Conservation (phyloP, 2,329 filamentous ascomycete genomes). For the Neofusicoccum umdonicola region DNA sequence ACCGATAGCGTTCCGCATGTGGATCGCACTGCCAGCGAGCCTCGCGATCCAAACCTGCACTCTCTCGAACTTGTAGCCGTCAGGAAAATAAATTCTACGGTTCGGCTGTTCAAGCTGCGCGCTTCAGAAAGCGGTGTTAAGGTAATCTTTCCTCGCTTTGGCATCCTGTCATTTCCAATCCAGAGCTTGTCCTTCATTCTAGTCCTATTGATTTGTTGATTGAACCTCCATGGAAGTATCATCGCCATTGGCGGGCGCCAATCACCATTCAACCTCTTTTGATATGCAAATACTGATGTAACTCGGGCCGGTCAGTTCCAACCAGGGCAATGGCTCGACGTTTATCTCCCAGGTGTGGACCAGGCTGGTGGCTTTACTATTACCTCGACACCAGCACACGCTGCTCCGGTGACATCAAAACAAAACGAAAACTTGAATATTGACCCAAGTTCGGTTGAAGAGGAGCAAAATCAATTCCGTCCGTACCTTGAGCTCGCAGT, state of each 20-base stretch:
- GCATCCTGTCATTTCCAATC: slow-evolving; percentile 19
- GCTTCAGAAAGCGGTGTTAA: slow-evolving; percentile 50
- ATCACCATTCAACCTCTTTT: too few relatives aligned
- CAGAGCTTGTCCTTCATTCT: too few relatives aligned
- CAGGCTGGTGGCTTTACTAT: slow-evolving; percentile 86
- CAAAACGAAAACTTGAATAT: slow-evolving; percentile 17
- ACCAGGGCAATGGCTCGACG: slow-evolving; percentile 86
- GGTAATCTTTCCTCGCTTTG: slow-evolving; percentile 38
- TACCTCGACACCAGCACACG: slow-evolving; percentile 65
- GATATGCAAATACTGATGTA: not conserved
- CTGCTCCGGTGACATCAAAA: slow-evolving; percentile 21
- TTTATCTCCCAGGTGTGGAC: slow-evolving; percentile 66
- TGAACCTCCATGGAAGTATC: too few relatives aligned
- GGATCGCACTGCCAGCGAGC: slow-evolving; percentile 71
- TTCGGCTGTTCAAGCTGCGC: slow-evolving; percentile 66
- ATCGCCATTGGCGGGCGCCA: too few relatives aligned
- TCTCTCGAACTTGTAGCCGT: slow-evolving; percentile 61
- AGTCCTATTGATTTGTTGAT: too few relatives aligned
- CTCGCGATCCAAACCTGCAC: slow-evolving; percentile 65
- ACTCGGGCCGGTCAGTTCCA: slow-evolving; percentile 56
- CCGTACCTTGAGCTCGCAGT: slow-evolving; percentile 75
- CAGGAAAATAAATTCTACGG: slow-evolving; percentile 61
- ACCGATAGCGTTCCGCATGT: slow-evolving; percentile 51
- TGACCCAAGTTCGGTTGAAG: not conserved
- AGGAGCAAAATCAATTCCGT: not conserved